Base-by-base conservation (phyloP, 352 stramenopile species). In the Phytophthora brassicae region DNA sequence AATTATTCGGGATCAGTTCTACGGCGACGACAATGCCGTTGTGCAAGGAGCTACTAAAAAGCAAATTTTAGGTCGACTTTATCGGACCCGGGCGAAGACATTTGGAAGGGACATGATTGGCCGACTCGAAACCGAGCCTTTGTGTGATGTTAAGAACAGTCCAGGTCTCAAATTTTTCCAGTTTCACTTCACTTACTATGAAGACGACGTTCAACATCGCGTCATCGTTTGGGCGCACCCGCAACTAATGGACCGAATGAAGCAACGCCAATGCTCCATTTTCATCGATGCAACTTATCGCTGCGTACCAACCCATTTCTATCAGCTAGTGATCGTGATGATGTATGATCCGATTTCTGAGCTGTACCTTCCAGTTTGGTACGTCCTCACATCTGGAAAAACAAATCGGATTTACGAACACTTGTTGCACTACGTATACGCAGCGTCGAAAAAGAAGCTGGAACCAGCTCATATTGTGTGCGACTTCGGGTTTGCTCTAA, bases 241-340 rank as follows among this genome's bases (percentile, higher is more conserved):
- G n/a, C n/a, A n/a, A n/a, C n/a, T n/a, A n/a, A n/a, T n/a, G n/a
- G n/a, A n/a, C n/a, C n/a, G n/a, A n/a, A n/a, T n/a, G n/a, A n/a
- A n/a, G n/a, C n/a, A n/a, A n/a, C n/a, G n/a, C n/a, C n/a, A n/a
- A n/a, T n/a, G n/a, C n/a, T n/a, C n/a, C n/a, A n/a, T n/a, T n/a
- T n/a, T n/a, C n/a, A n/a, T n/a, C n/a, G n/a, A n/a, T n/a, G n/a
- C n/a, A n/a, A n/a, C 31, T 54, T 64, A 51, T n/a, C 20, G 47
- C 3, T 57, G 45, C 14, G 45, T 64, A 5, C 56, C 14, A 23
- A 39, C 5, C 33, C 56, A 3, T 8, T 57, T 23, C n/a, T 64
- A 52, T 16, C 38, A 57, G 35, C 28, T 64, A 29, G 45, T 57
- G 3, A 47, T 52, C 31, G 16, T 64, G 4, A 61, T 61, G 53